Conservation (phyloP, 805 yeast genomes). For the Teunomyces kruisii region DNA sequence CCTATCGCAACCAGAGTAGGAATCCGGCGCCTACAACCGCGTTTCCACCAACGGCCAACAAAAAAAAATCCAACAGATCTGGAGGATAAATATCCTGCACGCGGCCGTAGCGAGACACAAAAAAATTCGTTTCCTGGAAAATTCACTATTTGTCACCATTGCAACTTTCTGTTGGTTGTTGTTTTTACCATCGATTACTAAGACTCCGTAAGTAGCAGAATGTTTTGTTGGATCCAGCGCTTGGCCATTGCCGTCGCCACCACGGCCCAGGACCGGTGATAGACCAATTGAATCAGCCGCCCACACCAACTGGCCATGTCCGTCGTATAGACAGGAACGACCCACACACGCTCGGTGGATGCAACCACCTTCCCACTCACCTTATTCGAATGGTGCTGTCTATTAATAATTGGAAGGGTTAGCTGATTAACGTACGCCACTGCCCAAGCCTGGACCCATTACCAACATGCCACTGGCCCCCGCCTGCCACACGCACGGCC, state of each 20-base stretch:
- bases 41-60: conserved; percentile 3
- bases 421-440: too few relatives aligned
- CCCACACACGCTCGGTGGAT: not conserved
- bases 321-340: conserved; percentile 4
- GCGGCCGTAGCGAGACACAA: not conserved
- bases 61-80: conserved; percentile 5
- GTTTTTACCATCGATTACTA: conserved; percentile 2
- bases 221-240: not conserved
- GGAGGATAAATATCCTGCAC: not conserved
- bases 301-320: not conserved
- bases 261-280: not conserved
- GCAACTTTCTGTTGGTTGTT: conserved; percentile 5
- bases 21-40: not conserved
- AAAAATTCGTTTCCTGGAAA: conserved; percentile 2
- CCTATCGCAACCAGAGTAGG: not conserved
- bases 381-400: too few relatives aligned
- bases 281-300: not conserved
- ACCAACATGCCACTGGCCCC: too few relatives aligned
- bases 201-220: not conserved
- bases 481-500: not conserved
- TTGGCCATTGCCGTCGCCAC: not conserved
- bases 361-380: too few relatives aligned
- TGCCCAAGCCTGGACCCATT: too few relatives aligned
- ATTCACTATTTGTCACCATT: conserved; percentile 1
- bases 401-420: too few relatives aligned